These are phyloP conservation scores for Cryptosporidium sp. DNA, from an alignment of 169 alveolate species.

Conservation along the genomic window DNA sequence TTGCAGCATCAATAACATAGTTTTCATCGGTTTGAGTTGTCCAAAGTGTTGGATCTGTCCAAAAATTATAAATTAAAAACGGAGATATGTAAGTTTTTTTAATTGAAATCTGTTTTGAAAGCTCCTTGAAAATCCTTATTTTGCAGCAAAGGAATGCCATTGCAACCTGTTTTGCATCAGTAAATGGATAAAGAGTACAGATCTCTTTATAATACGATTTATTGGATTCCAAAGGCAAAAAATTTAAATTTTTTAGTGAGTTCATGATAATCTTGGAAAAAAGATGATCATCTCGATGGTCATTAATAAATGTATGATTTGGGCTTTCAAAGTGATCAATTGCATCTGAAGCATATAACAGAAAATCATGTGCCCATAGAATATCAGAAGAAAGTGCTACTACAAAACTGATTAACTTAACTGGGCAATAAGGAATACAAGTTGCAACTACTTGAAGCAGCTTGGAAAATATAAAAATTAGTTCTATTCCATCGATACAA, in stretches of 20 bases:
- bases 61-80: conserved; percentile 5
- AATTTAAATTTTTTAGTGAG: background rate
- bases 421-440: conserved; percentile 64
- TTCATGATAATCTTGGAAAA: conserved; percentile 12
- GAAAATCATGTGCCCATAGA: conserved; percentile 50
- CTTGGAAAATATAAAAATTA: conserved; percentile 19
- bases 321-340: background rate
- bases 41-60: conserved; percentile 51
- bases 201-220: conserved; percentile 42
- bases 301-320: background rate
- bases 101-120: conserved; percentile 24
- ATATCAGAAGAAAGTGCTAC: conserved; percentile 54
- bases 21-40: conserved; percentile 7
- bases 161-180: conserved; percentile 1
- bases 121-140: conserved; percentile 23
- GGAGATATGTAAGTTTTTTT: conserved; percentile 32
- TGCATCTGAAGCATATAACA: conserved; percentile 68
- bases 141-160: conserved; percentile 5
- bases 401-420: conserved; percentile 23
- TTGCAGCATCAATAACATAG: background rate
- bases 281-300: background rate
- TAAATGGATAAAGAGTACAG: conserved; percentile 59
- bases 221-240: background rate
- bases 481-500: background rate
- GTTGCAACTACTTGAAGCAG: conserved; percentile 54